Percentiles rank a stretch among this genome's conserved stretches.
Evolutionary conservation across 2,329 filamentous ascomycete species (phyloP).

Genomic region (Penicillium capsulatum): DNA sequence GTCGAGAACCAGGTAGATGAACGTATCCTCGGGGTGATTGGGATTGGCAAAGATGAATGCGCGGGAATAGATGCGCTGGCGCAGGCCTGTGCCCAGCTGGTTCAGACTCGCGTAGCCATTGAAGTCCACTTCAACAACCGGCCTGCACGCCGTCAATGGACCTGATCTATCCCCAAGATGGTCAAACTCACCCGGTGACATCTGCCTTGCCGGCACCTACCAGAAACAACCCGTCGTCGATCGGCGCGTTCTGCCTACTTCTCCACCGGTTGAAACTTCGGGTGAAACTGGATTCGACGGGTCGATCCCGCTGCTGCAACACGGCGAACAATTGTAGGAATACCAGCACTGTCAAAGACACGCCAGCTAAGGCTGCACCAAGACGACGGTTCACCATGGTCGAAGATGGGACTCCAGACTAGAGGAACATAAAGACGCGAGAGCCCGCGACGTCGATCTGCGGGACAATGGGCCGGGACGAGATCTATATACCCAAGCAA

Average conservation of each 20-base stretch:
- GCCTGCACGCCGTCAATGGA: conserved; percentile 47
- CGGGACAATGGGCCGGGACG: too few relatives aligned
- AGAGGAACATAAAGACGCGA: background rate
- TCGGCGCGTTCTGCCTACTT: conserved; percentile 18
- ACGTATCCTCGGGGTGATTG: conserved; percentile 62
- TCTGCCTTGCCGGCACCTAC: conserved; percentile 68
- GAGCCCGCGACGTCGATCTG: background rate
- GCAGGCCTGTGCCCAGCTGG: conserved; percentile 76
- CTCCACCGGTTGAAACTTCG: conserved; percentile 21
- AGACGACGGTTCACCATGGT: conserved; percentile 31
- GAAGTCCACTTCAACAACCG: conserved; percentile 84
- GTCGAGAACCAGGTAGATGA: conserved; percentile 85
- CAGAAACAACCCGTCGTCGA: conserved; percentile 51
- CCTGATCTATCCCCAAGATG: background rate
- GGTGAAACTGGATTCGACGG: conserved; percentile 16
- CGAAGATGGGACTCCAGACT: too few relatives aligned
- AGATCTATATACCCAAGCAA: too few relatives aligned
- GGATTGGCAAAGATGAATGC: conserved; percentile 80
- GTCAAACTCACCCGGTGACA: conserved; percentile 58
- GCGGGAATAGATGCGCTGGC: conserved; percentile 82
- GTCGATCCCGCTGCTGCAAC: conserved; percentile 15
- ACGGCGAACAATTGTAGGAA: conserved; percentile 31
- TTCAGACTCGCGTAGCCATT: conserved; percentile 87
- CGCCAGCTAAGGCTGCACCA: conserved; percentile 23
- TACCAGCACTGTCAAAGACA: conserved; percentile 27